Evolutionary conservation across 2,329 filamentous ascomycete genomes (phyloP).

Genomic region (Dryadomyces sulphureus): DNA sequence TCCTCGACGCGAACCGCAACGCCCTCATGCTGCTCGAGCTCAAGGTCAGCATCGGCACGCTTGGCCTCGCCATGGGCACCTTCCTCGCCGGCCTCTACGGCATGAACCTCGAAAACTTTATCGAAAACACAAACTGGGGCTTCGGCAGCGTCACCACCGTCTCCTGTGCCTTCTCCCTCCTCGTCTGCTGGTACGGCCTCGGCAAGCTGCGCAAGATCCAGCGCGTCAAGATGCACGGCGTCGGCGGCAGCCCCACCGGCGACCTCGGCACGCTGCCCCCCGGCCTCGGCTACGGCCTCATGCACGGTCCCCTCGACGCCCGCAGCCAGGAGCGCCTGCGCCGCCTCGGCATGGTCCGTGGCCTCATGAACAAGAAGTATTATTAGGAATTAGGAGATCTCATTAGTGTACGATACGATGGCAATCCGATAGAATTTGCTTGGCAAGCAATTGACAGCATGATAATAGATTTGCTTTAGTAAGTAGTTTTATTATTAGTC

Average conservation of each 20-base stretch:
- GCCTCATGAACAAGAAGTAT: conserved; percentile 9
- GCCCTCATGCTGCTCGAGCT: conserved; percentile 94
- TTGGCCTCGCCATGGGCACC: conserved; percentile 87
- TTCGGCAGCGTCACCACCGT: conserved; percentile 61
- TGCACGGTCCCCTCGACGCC: background rate
- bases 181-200: conserved; percentile 75
- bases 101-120: conserved; percentile 98
- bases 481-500: no score
- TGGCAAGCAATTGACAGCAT: background rate
- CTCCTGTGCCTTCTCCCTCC: conserved; percentile 56
- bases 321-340: conserved; percentile 36
- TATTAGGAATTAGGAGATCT: conserved; percentile 6
- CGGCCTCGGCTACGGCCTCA: background rate
- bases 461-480: no score
- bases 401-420: no score
- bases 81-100: conserved; percentile 98
- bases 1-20: conserved; percentile 95
- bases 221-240: conserved; percentile 19
- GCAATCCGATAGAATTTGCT: background rate
- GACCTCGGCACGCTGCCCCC: background rate
- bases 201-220: conserved; percentile 55
- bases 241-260: background rate
- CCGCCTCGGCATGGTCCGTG: conserved; percentile 23
- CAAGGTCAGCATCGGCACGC: conserved; percentile 88
- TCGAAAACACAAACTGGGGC: conserved; percentile 82